phyloP scores from a whole-genome alignment of 352 stramenopile species.

The Elongisporangium prolatum region DNA sequence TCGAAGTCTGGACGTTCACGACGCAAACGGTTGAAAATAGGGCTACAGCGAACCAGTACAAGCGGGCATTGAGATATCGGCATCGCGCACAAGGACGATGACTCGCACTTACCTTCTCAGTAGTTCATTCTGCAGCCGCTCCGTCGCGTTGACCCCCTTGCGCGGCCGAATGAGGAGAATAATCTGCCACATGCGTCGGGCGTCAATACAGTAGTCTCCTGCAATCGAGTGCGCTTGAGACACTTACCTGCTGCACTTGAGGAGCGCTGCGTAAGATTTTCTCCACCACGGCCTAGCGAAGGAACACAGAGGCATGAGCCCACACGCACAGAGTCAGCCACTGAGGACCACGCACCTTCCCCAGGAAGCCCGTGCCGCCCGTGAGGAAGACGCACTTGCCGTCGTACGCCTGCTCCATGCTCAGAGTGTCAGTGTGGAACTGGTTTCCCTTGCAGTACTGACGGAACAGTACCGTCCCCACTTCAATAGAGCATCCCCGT shows the following conservation, averaged over 20 bases:
- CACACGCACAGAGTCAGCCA: not conserved
- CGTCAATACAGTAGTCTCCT: not conserved
- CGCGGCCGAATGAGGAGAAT: slow-evolving; percentile 75
- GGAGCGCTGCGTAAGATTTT: slow-evolving; percentile 72
- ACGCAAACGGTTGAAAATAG: slow-evolving; percentile 69
- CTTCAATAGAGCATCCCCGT: not conserved
- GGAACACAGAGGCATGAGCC: slow-evolving; percentile 1
- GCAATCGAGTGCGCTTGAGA: not conserved
- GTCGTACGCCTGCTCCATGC: slow-evolving; percentile 53
- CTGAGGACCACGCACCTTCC: slow-evolving; percentile 40
- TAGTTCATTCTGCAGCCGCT: slow-evolving; percentile 71
- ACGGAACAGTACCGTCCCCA: not conserved
- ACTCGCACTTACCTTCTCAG: slow-evolving; percentile 30
- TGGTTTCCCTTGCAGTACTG: not conserved
- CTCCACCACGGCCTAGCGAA: slow-evolving; percentile 59
- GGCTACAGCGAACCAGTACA: slow-evolving; percentile 18
- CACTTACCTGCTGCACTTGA: slow-evolving; percentile 41
- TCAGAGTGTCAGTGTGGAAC: not conserved
- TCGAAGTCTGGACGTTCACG: slow-evolving; percentile 44
- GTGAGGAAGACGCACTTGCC: slow-evolving; percentile 78
- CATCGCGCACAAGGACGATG: not conserved
- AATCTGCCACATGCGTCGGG: slow-evolving; percentile 23
- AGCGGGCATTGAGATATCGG: slow-evolving; percentile 2
- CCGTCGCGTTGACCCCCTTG: slow-evolving; percentile 51
- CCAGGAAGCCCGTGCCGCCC: slow-evolving; percentile 84